phyloP scores from a whole-genome alignment of 768 basidiomycete species.

The Podaxis sp. region DNA sequence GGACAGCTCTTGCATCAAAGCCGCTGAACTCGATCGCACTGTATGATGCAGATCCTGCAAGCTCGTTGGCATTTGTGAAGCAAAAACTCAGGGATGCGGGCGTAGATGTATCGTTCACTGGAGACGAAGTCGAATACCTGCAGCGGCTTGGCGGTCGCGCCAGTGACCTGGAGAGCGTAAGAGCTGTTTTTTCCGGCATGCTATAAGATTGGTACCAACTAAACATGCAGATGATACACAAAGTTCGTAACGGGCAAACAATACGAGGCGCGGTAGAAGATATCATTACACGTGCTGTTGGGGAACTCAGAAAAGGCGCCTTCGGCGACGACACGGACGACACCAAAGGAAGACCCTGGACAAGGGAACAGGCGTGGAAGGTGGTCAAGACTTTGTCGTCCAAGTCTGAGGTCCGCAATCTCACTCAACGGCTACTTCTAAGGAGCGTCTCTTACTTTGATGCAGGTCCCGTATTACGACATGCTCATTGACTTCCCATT shows the following conservation, averaged over 20 bases:
- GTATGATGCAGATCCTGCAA: conserved; percentile 79
- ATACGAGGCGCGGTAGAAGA: conserved; percentile 87
- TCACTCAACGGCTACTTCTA: conserved; percentile 11
- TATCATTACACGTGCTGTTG: conserved; percentile 73
- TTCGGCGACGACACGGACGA: conserved; percentile 94
- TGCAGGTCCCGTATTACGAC: conserved; percentile 77
- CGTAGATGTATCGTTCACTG: conserved; percentile 47
- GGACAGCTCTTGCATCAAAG: conserved; percentile 74
- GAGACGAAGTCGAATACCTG: conserved; percentile 53
- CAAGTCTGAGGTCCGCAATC: conserved; percentile 51
- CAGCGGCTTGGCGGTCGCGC: conserved; percentile 85
- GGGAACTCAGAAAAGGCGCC: conserved; percentile 83
- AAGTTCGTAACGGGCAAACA: conserved; percentile 67
- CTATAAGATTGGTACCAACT: not conserved
- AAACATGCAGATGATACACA: conserved; percentile 67
- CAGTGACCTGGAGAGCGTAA: conserved; percentile 80
- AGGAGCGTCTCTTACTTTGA: not conserved
- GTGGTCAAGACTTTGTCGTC: conserved; percentile 71
- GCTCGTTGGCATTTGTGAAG: conserved; percentile 76
- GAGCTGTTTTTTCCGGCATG: conserved; percentile 20
- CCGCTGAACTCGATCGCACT: conserved; percentile 76
- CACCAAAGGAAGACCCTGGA: conserved; percentile 79
- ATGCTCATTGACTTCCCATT: conserved; percentile 81
- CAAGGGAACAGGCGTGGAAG: conserved; percentile 83
- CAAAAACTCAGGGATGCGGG: conserved; percentile 66